Evolutionary conservation across 2,329 filamentous ascomycete genomes (phyloP).

Genomic region (Pseudogymnoascus sp.): DNA sequence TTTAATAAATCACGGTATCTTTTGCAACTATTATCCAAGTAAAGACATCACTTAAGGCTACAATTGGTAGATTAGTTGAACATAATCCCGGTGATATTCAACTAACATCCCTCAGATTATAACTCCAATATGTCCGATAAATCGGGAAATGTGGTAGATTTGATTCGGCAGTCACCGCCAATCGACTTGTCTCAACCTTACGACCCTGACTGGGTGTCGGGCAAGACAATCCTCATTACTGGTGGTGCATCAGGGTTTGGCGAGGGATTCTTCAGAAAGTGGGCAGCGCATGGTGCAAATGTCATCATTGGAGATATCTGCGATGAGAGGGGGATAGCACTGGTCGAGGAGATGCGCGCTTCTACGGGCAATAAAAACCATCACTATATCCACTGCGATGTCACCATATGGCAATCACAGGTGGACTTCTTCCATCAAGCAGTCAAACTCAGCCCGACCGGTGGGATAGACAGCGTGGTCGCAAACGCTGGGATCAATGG

Average conservation of each 20-base stretch:
- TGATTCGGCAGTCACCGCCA: conserved; percentile 28
- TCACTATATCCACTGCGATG: conserved; percentile 53
- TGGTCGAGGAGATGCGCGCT: conserved; percentile 44
- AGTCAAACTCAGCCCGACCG: conserved; percentile 42
- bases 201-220: conserved; percentile 37
- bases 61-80: no score
- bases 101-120: background rate
- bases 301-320: conserved; percentile 57
- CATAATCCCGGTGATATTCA: no score
- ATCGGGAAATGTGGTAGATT: background rate
- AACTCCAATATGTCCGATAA: background rate
- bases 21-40: background rate
- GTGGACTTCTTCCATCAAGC: conserved; percentile 54
- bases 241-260: conserved; percentile 56
- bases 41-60: background rate
- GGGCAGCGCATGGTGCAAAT: conserved; percentile 48
- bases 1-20: background rate
- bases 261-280: conserved; percentile 43
- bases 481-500: conserved; percentile 57
- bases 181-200: conserved; percentile 39
- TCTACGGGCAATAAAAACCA: conserved; percentile 36
- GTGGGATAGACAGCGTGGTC: conserved; percentile 53
- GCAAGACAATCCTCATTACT: conserved; percentile 54
- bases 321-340: conserved; percentile 41
- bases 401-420: conserved; percentile 56